Conservation (phyloP, 768 basidiomycete species). For the Cytidiella melzeri region DNA sequence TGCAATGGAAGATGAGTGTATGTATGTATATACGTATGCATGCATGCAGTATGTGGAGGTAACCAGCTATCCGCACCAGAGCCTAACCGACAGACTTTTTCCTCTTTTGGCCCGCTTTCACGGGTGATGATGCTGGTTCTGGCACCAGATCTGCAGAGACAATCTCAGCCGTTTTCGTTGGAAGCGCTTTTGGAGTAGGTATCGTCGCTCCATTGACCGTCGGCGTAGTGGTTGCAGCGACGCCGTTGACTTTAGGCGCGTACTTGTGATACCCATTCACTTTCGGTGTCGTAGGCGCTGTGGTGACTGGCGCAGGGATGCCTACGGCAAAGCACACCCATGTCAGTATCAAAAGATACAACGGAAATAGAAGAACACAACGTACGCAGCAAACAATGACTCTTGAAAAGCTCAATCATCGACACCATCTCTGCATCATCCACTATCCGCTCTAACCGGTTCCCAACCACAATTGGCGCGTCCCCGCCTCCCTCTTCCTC, state of each 20-base stretch:
- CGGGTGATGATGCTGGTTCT: constrained; percentile 15
- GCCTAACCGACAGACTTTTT: constrained; percentile 41
- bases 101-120: constrained; percentile 46
- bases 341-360: not conserved
- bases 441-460: constrained; percentile 33
- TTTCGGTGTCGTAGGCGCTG: constrained; percentile 2
- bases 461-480: constrained; percentile 11
- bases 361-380: not conserved
- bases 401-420: constrained; percentile 61
- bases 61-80: not conserved
- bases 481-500: constrained; percentile 15
- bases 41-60: not conserved
- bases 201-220: not conserved
- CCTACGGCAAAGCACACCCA: not conserved
- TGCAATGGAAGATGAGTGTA: constrained; percentile 1
- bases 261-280: constrained; percentile 17
- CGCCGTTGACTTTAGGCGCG: constrained; percentile 11
- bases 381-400: constrained; percentile 38
- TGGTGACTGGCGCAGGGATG: not conserved
- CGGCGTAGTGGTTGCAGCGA: not conserved
- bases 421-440: constrained; percentile 49
- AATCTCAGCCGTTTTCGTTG: not conserved
- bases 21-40: not conserved
- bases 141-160: constrained; percentile 4
- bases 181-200: not conserved